These are phyloP conservation scores for Viridothelium virens DNA, from an alignment of 495 filamentous ascomycete genomes.

Conservation along the genomic window DNA sequence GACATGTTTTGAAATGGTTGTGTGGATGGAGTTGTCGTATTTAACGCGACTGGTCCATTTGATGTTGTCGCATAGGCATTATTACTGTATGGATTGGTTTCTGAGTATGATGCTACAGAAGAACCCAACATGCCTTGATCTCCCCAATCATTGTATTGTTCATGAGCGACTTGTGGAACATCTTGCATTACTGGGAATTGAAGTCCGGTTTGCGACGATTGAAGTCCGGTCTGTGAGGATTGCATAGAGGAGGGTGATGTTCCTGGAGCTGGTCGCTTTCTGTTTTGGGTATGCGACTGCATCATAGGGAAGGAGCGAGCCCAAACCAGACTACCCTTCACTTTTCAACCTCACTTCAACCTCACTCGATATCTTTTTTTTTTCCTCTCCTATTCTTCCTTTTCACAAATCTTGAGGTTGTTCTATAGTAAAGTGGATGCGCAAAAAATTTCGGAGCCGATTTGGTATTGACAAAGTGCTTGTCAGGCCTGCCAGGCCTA, in stretches of 20 bases:
- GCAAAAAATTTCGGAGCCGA: too few relatives aligned
- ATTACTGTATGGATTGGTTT: conserved; percentile 12
- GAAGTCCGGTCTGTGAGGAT: conserved; percentile 35
- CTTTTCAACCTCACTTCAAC: too few relatives aligned
- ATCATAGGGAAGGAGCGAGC: conserved; percentile 1
- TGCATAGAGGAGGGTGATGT: conserved; percentile 43
- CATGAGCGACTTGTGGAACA: conserved; percentile 38
- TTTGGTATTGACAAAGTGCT: too few relatives aligned
- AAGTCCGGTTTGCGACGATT: conserved; percentile 33
- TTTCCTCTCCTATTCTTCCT: too few relatives aligned
- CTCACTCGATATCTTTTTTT: too few relatives aligned
- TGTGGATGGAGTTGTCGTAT: not conserved
- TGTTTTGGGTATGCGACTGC: conserved; percentile 23
- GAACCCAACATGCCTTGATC: conserved; percentile 15
- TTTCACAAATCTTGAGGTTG: too few relatives aligned
- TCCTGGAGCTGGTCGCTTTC: conserved; percentile 72
- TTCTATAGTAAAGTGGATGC: too few relatives aligned
- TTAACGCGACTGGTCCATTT: not conserved
- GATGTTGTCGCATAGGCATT: conserved; percentile 9
- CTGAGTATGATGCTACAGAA: conserved; percentile 13
- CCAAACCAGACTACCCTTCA: too few relatives aligned
- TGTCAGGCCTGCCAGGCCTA: too few relatives aligned
- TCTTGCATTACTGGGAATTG: conserved; percentile 11
- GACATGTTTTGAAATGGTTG: conserved; percentile 38
- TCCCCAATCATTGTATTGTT: conserved; percentile 11